Conservation (phyloP, 805 yeast genomes). For the Candida verbasci region DNA sequence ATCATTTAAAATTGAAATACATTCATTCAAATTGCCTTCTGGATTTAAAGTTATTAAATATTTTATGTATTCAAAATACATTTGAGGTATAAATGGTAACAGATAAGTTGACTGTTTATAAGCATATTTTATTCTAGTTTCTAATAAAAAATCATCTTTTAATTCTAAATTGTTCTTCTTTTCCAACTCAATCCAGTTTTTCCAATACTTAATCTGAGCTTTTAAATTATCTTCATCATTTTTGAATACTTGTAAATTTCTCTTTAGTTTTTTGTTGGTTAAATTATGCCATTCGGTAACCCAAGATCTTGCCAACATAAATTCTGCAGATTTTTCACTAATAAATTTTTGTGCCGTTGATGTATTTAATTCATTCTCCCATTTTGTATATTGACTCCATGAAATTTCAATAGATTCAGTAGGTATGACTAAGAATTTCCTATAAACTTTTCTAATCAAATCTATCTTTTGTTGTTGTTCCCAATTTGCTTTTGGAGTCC, state of each 20-base stretch:
- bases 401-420: conserved; percentile 65
- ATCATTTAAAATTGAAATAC: conserved; percentile 46
- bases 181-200: conserved; percentile 78
- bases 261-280: conserved; percentile 44
- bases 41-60: conserved; percentile 28
- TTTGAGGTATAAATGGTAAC: conserved; percentile 61
- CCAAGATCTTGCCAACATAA: conserved; percentile 82
- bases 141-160: conserved; percentile 40
- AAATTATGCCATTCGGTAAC: conserved; percentile 66
- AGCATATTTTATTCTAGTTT: conserved; percentile 63
- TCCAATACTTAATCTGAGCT: conserved; percentile 56
- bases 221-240: conserved; percentile 16
- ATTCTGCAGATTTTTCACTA: conserved; percentile 75
- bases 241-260: conserved; percentile 30
- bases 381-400: conserved; percentile 78
- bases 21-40: conserved; percentile 36
- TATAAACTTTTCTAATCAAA: conserved; percentile 66
- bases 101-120: conserved; percentile 64
- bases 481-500: conserved; percentile 78
- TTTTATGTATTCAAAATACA: conserved; percentile 65
- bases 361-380: conserved; percentile 75
- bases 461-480: conserved; percentile 82
- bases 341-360: conserved; percentile 80
- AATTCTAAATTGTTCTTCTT: conserved; percentile 62
- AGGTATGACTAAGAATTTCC: conserved; percentile 72